Evolutionary conservation across 2,329 filamentous ascomycete species (phyloP), one percentile per base, ranked within the genome.

Genomic region (Botrytis aclada): DNA sequence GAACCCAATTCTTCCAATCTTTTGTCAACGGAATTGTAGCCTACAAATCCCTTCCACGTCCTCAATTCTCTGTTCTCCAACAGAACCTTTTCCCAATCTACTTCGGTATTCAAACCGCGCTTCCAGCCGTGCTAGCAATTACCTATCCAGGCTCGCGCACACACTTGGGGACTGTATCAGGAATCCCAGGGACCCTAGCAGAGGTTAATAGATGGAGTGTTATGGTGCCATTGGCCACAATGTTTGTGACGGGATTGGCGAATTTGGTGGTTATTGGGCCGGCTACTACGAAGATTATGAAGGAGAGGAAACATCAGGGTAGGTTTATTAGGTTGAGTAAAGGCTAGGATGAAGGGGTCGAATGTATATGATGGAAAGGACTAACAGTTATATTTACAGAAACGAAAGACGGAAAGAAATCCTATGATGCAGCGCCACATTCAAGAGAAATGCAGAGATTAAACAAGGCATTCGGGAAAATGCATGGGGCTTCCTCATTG

Each of bases 401-500:
- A 85, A 94, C 92, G 75, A 90, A 91, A 78, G 95, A 98, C 81
- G 94, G 94, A 71, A 98, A 97, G 87, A 93, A 92, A 81, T 93
- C 90, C 82, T 93, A 92, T 79, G 94, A 97, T 76, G 84, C 88
- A 70, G 87, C 90, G 1, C 93, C 94, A 56, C 93, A 97, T 79
- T 96, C 92, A 8, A 86, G 90, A 77, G 93, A 95, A 84, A 98
- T 98, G 95, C 82, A 89, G 77, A 86, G 85, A 14, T 82, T 97
- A 78, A 97, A 95, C 85, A 92, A 90, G 83, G 86, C 85, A 75
- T 98, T 98, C 82, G 89, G 88, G 25, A 88, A 88, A 75, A 82
- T 97, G 73, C 96, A 99, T 82, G 93, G 95, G 9, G 83, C 93
- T 65, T 97, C 93, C 12, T 92, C 92, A 41, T 82, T 97, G 74